Evolutionary conservation across 192 early-diverging fungal species (phyloP).

Genomic region (Mortierella antarctica): DNA sequence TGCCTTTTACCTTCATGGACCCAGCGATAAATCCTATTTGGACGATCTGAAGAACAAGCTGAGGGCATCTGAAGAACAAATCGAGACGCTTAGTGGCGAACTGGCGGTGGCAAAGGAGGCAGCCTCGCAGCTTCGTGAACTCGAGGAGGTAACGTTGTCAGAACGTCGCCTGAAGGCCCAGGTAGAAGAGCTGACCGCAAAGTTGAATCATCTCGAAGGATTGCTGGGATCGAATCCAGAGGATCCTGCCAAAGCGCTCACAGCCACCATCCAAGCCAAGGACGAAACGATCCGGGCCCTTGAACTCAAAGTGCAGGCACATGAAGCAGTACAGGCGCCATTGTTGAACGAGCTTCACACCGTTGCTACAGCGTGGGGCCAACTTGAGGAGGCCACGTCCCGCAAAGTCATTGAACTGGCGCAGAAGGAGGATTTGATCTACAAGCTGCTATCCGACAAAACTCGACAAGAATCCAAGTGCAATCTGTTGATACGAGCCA

Average conservation of each 20-base stretch:
- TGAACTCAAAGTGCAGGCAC: slow-evolving; percentile 64
- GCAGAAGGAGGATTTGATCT: slow-evolving; percentile 84
- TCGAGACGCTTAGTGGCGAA: slow-evolving; percentile 20
- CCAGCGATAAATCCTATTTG: slow-evolving; percentile 59
- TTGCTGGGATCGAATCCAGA: slow-evolving; percentile 37
- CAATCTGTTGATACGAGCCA: slow-evolving; percentile 81
- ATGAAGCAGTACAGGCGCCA: slow-evolving; percentile 56
- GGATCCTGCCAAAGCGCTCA: slow-evolving; percentile 41
- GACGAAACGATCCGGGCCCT: slow-evolving; percentile 66
- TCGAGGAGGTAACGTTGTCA: slow-evolving; percentile 24
- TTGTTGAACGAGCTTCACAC: slow-evolving; percentile 74
- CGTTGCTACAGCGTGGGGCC: slow-evolving; percentile 75
- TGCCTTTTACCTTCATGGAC: slow-evolving; percentile 59
- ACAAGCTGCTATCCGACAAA: slow-evolving; percentile 83
- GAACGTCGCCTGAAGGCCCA: slow-evolving; percentile 60
- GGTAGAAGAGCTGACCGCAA: slow-evolving; percentile 56
- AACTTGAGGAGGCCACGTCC: slow-evolving; percentile 88
- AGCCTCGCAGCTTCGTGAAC: slow-evolving; percentile 12
- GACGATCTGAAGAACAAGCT: slow-evolving; percentile 69
- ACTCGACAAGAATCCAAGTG: slow-evolving; percentile 91
- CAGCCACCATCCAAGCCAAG: slow-evolving; percentile 49
- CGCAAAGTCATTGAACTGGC: slow-evolving; percentile 82
- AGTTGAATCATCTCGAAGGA: slow-evolving; percentile 39
- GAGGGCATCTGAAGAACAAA: slow-evolving; percentile 62
- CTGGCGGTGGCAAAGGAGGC: slow-evolving; percentile 42